These are phyloP conservation scores for Pugionium dolabratum DNA, from an alignment of 345 rosid genomes.

Conservation along the genomic window DNA sequence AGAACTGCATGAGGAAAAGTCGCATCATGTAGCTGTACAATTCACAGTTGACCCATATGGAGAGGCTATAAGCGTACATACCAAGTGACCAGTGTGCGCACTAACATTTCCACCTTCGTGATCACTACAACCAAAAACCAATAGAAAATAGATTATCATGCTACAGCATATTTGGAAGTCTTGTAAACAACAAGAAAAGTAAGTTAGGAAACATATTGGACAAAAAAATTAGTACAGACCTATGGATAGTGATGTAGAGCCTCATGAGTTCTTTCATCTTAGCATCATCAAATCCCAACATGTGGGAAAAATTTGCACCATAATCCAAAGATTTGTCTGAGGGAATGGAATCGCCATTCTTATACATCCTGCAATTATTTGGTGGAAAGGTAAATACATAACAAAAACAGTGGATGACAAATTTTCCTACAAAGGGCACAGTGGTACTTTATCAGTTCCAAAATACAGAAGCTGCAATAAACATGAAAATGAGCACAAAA, in stretches of 20 bases:
- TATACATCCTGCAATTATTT: slow-evolving; percentile 55
- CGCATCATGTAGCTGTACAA: too few relatives aligned
- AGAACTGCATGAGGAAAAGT: too few relatives aligned
- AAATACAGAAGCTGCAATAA: neutral
- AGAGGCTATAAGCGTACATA: slow-evolving; percentile 40
- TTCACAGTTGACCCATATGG: too few relatives aligned
- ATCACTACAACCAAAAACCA: slow-evolving; percentile 56
- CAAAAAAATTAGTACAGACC: slow-evolving; percentile 42
- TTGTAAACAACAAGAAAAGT: neutral
- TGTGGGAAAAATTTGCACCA: slow-evolving; percentile 83
- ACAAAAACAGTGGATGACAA: too few relatives aligned
- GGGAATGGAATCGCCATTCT: slow-evolving; percentile 70
- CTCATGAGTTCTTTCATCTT: slow-evolving; percentile 96
- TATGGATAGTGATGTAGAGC: slow-evolving; percentile 88
- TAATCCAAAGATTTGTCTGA: slow-evolving; percentile 74
- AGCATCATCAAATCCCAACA: slow-evolving; percentile 82
- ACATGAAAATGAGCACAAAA: neutral
- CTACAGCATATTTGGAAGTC: neutral
- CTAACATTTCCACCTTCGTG: slow-evolving; percentile 99
- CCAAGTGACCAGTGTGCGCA: slow-evolving; percentile 94
- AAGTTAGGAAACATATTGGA: too few relatives aligned
- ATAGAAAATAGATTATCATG: slow-evolving; percentile 7
- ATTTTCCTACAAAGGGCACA: too few relatives aligned
- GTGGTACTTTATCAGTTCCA: too few relatives aligned
- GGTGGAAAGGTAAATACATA: too few relatives aligned